These are phyloP conservation scores for Penicillium olsonii DNA, from an alignment of 2,329 filamentous ascomycete species.

Conservation along the genomic window DNA sequence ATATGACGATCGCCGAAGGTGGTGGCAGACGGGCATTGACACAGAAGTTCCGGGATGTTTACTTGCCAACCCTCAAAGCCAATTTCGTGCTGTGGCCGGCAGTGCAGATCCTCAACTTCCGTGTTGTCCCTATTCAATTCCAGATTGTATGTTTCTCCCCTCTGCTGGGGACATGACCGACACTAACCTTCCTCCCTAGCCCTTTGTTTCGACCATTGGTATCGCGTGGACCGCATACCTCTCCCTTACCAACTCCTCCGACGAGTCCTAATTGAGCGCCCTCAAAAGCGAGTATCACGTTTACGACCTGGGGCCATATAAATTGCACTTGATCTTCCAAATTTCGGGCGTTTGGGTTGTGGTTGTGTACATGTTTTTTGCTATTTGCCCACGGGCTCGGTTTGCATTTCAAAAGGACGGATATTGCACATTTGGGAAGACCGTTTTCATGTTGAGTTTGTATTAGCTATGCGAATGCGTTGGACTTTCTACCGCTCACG, in stretches of 20 bases:
- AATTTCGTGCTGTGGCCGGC: conserved; percentile 95
- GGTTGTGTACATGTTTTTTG: conserved; percentile 18
- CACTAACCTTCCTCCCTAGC: conserved; percentile 54
- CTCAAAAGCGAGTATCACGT: conserved; percentile 13
- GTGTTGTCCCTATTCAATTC: conserved; percentile 90
- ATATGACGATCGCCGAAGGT: conserved; percentile 94
- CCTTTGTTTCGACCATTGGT: conserved; percentile 92
- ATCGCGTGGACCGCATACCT: conserved; percentile 98
- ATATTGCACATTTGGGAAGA: conserved; percentile 11
- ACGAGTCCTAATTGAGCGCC: conserved; percentile 56
- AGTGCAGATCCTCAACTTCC: conserved; percentile 96
- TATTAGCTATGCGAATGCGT: conserved; percentile 1
- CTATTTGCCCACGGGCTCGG: conserved; percentile 7
- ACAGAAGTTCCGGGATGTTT: conserved; percentile 90
- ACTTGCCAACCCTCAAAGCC: conserved; percentile 88
- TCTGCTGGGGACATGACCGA: not conserved
- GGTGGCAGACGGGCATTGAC: conserved; percentile 77
- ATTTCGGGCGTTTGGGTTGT: conserved; percentile 18
- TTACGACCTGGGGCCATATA: conserved; percentile 17
- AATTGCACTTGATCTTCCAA: conserved; percentile 12
- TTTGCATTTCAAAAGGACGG: conserved; percentile 19
- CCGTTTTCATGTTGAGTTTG: conserved; percentile 1
- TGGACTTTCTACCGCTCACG: not conserved
- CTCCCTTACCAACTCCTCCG: conserved; percentile 83
- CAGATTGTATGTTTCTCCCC: conserved; percentile 74